Conservation (phyloP, 208 protist species). For the Acanthamoeba castellanii region DNA sequence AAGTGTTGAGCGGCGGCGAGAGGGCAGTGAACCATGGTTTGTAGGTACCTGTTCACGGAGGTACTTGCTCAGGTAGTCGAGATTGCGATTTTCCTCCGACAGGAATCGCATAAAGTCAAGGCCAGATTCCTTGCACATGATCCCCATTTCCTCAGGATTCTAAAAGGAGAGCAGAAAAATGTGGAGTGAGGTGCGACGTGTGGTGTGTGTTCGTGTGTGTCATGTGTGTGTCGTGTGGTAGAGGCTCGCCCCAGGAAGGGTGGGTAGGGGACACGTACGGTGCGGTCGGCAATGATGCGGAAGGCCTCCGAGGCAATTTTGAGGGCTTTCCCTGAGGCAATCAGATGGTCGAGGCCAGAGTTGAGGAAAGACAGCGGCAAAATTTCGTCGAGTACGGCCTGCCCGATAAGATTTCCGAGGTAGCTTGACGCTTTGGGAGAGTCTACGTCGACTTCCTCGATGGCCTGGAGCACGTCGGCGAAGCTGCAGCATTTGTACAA, state of each 20-base stretch:
- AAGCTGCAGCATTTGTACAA: background rate
- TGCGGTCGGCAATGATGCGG: background rate
- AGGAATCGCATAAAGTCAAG: conserved; percentile 46
- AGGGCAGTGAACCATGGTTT: background rate
- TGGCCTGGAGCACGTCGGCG: background rate
- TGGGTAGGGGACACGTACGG: background rate
- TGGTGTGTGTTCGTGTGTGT: too few relatives aligned
- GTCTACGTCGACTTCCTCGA: conserved; percentile 54
- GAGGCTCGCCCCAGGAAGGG: too few relatives aligned
- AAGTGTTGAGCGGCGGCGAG: background rate
- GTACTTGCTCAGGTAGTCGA: background rate
- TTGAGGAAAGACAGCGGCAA: conserved; percentile 43
- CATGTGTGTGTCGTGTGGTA: background rate
- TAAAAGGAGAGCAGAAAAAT: background rate
- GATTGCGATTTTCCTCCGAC: background rate
- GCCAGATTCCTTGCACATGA: conserved; percentile 19
- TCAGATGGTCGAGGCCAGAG: background rate
- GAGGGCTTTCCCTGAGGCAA: conserved; percentile 1
- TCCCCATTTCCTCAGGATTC: conserved; percentile 14
- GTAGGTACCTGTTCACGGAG: conserved; percentile 16
- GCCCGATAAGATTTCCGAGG: background rate
- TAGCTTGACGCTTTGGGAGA: background rate
- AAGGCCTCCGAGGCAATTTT: conserved; percentile 48
- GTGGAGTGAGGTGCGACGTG: too few relatives aligned
- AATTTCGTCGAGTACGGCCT: conserved; percentile 51